phyloP scores from a whole-genome alignment of 495 filamentous ascomycete species.

The Niebla homalea region DNA sequence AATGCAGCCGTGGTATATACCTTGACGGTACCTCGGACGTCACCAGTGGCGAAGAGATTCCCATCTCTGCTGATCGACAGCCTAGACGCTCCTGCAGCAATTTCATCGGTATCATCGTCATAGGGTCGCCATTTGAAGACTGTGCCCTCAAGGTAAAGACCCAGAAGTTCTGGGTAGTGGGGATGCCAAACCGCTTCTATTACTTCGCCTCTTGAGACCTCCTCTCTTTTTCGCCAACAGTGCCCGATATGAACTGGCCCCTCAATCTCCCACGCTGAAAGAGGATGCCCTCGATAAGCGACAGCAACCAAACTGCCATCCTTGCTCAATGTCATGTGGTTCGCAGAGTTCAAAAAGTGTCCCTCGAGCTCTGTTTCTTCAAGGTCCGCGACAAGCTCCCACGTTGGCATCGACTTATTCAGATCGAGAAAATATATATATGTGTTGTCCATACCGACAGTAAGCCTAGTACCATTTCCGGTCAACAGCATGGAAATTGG shows the following conservation, averaged over 20 bases:
- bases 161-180: conserved; percentile 15
- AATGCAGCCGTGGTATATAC: conserved; percentile 15
- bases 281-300: conserved; percentile 18
- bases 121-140: conserved; percentile 20
- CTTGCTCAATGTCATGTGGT: conserved; percentile 15
- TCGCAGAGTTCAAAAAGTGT: conserved; percentile 14
- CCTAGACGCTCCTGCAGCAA: conserved; percentile 11
- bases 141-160: conserved; percentile 18
- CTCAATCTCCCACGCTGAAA: conserved; percentile 19
- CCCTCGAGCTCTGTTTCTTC: conserved; percentile 18
- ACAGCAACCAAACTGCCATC: conserved; percentile 16
- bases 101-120: conserved; percentile 13
- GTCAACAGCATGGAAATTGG: conserved; percentile 13
- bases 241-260: conserved; percentile 20
- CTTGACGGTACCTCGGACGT: conserved; percentile 16
- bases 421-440: conserved; percentile 10
- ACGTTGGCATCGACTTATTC: conserved; percentile 6
- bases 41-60: conserved; percentile 16
- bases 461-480: conserved; percentile 7
- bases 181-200: conserved; percentile 19
- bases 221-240: conserved; percentile 15
- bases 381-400: conserved; percentile 15
- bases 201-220: conserved; percentile 14
- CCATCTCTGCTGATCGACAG: conserved; percentile 19
- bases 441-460: conserved; percentile 15